Base-by-base conservation (phyloP, 352 stramenopile genomes). In the Phytophthora syringae region DNA sequence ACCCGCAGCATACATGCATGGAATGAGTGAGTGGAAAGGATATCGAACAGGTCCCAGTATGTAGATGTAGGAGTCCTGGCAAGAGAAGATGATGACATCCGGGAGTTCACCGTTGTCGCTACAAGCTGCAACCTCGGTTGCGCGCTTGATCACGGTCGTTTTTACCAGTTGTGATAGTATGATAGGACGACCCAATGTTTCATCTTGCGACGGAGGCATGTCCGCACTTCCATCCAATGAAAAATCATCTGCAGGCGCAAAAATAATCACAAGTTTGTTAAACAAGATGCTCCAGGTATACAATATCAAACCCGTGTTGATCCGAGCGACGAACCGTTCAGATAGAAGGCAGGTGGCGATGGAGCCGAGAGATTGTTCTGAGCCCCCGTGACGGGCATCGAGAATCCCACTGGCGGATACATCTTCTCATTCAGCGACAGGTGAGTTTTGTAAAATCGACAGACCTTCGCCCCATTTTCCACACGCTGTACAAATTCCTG, bases 11-110 rank as follows among this genome's bases (percentile, higher is more conserved):
- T 16, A 52, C 30, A 64, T 18, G 24, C 28, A 64, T 34, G 32
- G 34, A 59, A 49, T 13, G 24, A 40, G 25, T 25, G 51, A 37
- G 37, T 52, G 62, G 52, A 76, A 72, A 90, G 78, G 83, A 92
- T 92, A 92, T 90, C 96, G 92, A 80, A 98, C 92, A 36, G 92
- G 89, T 55, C 95, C 92, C 28, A 99, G 81, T 15, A 98, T 80
- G 80, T 98, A 99, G 70, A 99, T 94, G 72, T 95, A 96, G 40
- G 91, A 84, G 72, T 98, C 93, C 44, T 95, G 90, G 72, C 96
- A 99, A 53, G 93, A 94, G 42, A 97, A 93, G 20, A 99, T 91
- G 67, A 88, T 70, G 44, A 93, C 48, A 58, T 95, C 86, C 18
- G 79, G 84, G 40, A 71, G 67, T 47, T 84, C 72, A 18, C 55